Evolutionary conservation across 2,329 filamentous ascomycete species (phyloP), one percentile per base, ranked within the genome.

Genomic region (Colletotrichum aenigma): DNA sequence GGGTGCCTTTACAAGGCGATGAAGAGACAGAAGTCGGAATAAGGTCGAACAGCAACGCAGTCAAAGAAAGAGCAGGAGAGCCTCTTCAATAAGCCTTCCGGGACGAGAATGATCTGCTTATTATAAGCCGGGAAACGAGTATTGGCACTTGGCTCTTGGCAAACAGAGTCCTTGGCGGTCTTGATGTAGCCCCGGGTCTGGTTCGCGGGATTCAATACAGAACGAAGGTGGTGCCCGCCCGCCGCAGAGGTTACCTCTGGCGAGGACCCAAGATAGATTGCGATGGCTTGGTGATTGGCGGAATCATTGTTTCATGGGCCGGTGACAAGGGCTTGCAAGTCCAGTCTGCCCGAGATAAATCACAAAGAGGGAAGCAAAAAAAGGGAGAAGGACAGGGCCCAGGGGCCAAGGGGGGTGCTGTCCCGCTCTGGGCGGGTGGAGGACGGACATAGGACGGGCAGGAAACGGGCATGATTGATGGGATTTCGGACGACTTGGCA

Each of bases 251-350:
- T 64, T 72, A 43, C 73, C 55, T 72, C 55, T 72, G n/a, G 30
- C 26, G 58, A 64, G 58, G 65, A 55, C 34, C 9, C 30, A 7
- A 15, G 36, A 60, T 70, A 60, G 21, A 70, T 70, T 76, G 34
- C 65, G 8, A 43, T 52, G 36, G 32, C 58, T 24, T 60, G 60
- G 28, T 76, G 74, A 76, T 76, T 76, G 74, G 74, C 58, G 74
- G 70, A 76, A 76, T 74, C 43, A 65, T 70, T 70, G 28, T 66
- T 70, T 70, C 74, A 69, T 52, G 56, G 58, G 34, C 66, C 58
- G 60, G 34, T 30, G 70, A 74, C 65, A 60, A 52, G 65, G 65
- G 66, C 64, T 66, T 66, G 21, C 65, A 58, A 48, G 65, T 60
- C 48, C 16, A 56, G 48, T 36, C 62, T 72, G 73, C 64, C 61